Percentiles rank a stretch among this genome's conserved stretches.
Conservation (phyloP, 1,284 basidiomycete species). For the Cryptococcus hybrid region DNA sequence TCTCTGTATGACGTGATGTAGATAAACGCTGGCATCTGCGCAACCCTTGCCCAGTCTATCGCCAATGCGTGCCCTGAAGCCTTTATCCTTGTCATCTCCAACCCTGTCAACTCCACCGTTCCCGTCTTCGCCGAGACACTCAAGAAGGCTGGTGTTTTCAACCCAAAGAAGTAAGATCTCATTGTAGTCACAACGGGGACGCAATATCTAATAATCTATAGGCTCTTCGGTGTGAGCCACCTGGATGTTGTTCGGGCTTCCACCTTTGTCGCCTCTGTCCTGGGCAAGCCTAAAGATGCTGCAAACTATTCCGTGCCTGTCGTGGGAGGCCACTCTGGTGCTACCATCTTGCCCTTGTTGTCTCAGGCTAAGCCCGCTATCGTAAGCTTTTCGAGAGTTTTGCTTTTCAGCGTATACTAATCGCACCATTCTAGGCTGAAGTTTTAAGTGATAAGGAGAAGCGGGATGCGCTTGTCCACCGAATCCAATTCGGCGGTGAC, state of each 20-base stretch:
- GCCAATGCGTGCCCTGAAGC: constrained; percentile 86
- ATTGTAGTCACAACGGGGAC: background rate
- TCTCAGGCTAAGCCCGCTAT: constrained; percentile 64
- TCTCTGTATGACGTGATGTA: constrained; percentile 4
- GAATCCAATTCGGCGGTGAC: constrained; percentile 84
- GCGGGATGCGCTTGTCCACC: constrained; percentile 66
- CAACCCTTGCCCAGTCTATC: constrained; percentile 87
- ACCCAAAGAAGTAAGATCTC: constrained; percentile 62
- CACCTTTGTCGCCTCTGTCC: constrained; percentile 79
- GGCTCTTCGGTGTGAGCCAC: constrained; percentile 80
- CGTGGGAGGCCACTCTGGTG: constrained; percentile 93
- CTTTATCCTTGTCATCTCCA: constrained; percentile 93
- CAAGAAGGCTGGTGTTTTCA: constrained; percentile 91
- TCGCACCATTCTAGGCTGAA: constrained; percentile 20
- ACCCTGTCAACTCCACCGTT: constrained; percentile 80
- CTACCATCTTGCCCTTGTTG: constrained; percentile 93
- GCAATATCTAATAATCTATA: constrained; percentile 10
- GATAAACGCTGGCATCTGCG: constrained; percentile 64
- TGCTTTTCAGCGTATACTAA: too few relatives aligned
- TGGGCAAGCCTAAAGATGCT: constrained; percentile 63
- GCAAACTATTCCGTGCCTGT: constrained; percentile 73
- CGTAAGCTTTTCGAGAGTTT: constrained; percentile 18
- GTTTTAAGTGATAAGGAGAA: constrained; percentile 58
- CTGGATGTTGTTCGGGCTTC: constrained; percentile 96
- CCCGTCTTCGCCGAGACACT: constrained; percentile 94